A percentile compares a stretch with the other conserved stretches of the same genome.
Evolutionary conservation across 495 filamentous ascomycete species (phyloP).

Genomic region (Penicillium robsamsonii): DNA sequence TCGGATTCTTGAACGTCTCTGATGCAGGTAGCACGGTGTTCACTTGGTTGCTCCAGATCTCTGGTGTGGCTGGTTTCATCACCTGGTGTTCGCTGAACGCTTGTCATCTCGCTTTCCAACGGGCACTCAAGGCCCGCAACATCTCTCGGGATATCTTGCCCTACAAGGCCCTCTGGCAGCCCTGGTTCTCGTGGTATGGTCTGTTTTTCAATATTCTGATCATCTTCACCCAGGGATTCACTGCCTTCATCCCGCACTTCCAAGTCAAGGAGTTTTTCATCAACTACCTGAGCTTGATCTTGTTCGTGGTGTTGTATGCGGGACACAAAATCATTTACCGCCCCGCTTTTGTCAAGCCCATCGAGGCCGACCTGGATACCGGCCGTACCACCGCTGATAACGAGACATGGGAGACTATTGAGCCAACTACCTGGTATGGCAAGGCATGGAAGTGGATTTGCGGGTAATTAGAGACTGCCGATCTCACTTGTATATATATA

Average conservation of each 20-base stretch:
- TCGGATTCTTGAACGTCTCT: slow-evolving; percentile 53
- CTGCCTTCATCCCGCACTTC: slow-evolving; percentile 61
- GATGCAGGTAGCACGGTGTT: slow-evolving; percentile 53
- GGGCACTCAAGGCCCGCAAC: slow-evolving; percentile 55
- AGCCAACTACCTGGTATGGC: slow-evolving; percentile 43
- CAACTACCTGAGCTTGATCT: slow-evolving; percentile 59
- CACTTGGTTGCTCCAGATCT: slow-evolving; percentile 60
- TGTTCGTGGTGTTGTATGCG: slow-evolving; percentile 56
- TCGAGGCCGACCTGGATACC: slow-evolving; percentile 50
- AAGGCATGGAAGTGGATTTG: slow-evolving; percentile 27
- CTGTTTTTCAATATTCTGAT: slow-evolving; percentile 65
- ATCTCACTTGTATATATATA: slow-evolving; percentile 6
- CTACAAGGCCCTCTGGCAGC: slow-evolving; percentile 58
- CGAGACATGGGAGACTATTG: slow-evolving; percentile 44
- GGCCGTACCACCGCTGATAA: slow-evolving; percentile 42
- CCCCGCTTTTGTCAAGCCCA: slow-evolving; percentile 38
- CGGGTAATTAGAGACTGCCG: slow-evolving; percentile 4
- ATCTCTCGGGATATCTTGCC: slow-evolving; percentile 57
- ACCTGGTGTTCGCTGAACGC: slow-evolving; percentile 61
- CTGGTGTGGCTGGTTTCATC: slow-evolving; percentile 64
- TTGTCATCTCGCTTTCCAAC: slow-evolving; percentile 61
- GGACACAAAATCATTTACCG: slow-evolving; percentile 56
- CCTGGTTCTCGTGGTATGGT: slow-evolving; percentile 58
- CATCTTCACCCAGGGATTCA: slow-evolving; percentile 69
- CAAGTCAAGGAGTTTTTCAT: slow-evolving; percentile 56